Evolutionary conservation across 352 stramenopile genomes (phyloP).

Genomic region (Phytopythium helicoides): DNA sequence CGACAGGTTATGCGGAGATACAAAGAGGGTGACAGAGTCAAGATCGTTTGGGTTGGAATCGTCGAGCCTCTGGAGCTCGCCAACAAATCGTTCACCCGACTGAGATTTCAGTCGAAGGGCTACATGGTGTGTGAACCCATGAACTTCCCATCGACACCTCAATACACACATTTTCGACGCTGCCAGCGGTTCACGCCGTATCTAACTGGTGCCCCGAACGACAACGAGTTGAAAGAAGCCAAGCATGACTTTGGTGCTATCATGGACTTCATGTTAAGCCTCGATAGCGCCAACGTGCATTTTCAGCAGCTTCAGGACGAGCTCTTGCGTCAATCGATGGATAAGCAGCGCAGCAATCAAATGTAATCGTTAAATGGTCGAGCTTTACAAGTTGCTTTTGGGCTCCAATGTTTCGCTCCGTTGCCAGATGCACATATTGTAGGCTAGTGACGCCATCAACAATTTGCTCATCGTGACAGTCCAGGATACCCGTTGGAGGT

Average conservation of each 20-base stretch:
- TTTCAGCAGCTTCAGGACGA: background rate
- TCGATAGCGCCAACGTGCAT: background rate
- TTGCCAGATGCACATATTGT: too few species aligned
- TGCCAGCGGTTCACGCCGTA: background rate
- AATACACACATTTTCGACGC: constrained; percentile 1
- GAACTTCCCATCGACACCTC: too few species aligned
- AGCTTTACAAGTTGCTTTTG: constrained; percentile 1
- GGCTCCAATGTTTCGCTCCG: too few species aligned
- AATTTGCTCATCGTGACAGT: too few species aligned
- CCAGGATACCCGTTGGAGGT: too few species aligned
- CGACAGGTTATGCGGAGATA: constrained; percentile 52
- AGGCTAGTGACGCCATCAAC: too few species aligned
- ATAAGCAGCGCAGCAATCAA: constrained; percentile 2
- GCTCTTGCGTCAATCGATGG: background rate
- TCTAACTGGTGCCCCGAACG: constrained; percentile 5
- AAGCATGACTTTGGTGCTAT: constrained; percentile 21
- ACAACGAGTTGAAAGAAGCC: constrained; percentile 16
- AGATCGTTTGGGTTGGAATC: constrained; percentile 52
- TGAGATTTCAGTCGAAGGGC: constrained; percentile 46
- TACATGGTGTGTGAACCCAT: constrained; percentile 42
- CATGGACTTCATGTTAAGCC: background rate
- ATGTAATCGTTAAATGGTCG: too few species aligned
- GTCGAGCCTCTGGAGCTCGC: constrained; percentile 49
- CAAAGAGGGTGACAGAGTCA: constrained; percentile 41
- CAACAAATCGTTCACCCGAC: constrained; percentile 28